Evolutionary conservation across 306 rosid species (phyloP).

Genomic region (Prunus mume): DNA sequence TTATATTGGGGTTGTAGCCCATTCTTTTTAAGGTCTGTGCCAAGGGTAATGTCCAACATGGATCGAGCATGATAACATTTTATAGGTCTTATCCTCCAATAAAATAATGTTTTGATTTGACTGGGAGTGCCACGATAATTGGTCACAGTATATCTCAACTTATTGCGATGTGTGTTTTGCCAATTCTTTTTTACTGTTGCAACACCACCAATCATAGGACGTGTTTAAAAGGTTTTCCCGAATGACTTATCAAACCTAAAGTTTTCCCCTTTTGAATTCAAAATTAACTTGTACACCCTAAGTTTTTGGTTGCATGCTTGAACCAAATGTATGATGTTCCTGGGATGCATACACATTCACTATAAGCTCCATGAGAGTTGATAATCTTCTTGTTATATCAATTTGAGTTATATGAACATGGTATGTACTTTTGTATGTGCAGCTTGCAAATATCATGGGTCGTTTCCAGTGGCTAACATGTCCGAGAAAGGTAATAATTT

Average conservation of each 20-base stretch:
- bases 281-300: background rate
- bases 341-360: background rate
- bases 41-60: background rate
- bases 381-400: constrained; percentile 8
- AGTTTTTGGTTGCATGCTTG: background rate
- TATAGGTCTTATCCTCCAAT: background rate
- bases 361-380: background rate
- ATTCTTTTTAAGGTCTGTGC: background rate
- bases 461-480: constrained; percentile 86
- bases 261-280: background rate
- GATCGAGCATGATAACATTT: background rate
- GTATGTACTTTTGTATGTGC: constrained; percentile 41
- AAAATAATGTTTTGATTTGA: background rate
- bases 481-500: constrained; percentile 81
- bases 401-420: constrained; percentile 18
- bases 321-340: background rate
- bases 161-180: background rate
- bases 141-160: background rate
- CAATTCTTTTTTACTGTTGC: background rate
- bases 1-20: background rate
- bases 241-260: background rate
- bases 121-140: background rate
- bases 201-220: background rate
- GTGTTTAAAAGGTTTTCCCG: background rate
- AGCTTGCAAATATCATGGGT: constrained; percentile 95